phyloP scores from a whole-genome alignment of 441 rosid genomes.

The Gossypium gossypioides region DNA sequence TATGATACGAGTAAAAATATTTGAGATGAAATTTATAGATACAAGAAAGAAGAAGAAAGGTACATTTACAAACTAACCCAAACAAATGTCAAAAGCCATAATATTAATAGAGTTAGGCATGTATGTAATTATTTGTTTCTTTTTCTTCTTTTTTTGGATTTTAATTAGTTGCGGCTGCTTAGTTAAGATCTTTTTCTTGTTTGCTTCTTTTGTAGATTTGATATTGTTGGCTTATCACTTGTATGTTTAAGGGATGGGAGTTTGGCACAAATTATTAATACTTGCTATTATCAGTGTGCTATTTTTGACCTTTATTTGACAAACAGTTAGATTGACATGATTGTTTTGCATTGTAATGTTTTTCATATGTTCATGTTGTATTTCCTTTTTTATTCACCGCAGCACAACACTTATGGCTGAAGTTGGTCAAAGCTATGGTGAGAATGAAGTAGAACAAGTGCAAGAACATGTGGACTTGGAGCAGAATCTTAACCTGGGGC shows the following conservation, averaged over 20 bases:
- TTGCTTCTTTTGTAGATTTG: not conserved
- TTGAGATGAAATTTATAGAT: too few relatives aligned
- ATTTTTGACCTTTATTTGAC: not conserved
- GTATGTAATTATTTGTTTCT: too few relatives aligned
- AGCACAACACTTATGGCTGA: constrained; percentile 34
- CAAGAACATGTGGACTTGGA: constrained; percentile 11
- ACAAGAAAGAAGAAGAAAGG: too few relatives aligned
- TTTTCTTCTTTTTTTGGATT: not conserved
- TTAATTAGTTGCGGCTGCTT: not conserved
- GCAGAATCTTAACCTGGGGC: not conserved
- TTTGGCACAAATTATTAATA: not conserved
- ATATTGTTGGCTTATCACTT: not conserved
- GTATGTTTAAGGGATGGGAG: not conserved
- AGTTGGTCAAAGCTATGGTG: constrained; percentile 6
- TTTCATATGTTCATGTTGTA: not conserved
- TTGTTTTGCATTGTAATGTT: not conserved
- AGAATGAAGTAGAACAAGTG: constrained; percentile 4
- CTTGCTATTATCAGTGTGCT: not conserved
- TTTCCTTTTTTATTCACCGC: not conserved
- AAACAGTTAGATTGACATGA: not conserved
- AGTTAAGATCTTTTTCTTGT: not conserved
- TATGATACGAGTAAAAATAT: too few relatives aligned
- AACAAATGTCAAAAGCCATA: too few relatives aligned
- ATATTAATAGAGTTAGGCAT: too few relatives aligned
- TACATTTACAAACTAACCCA: too few relatives aligned